Evolutionary conservation across 148 eudicot species (phyloP), one percentile per base, ranked within the genome.

Genomic region (Silene latifolia): DNA sequence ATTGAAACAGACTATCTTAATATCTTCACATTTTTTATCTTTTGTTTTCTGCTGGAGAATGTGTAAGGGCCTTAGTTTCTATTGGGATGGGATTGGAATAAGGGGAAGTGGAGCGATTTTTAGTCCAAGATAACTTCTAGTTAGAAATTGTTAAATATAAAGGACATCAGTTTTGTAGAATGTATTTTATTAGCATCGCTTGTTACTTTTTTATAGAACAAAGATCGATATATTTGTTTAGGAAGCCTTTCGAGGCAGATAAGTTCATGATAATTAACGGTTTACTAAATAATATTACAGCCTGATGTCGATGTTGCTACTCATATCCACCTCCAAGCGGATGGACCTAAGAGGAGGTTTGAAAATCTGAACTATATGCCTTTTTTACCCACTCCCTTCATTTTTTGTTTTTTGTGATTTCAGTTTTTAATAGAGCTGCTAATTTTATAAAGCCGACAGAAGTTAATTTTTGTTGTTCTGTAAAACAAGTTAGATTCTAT

Each of bases 331-430:
- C 88, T 94, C 77, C 83, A 86, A 79, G 91, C 85, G 23, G 98
- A 94, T 83, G 98, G 97, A 74, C 93, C 97, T 82, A 86, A 86
- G 83, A 87, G 97, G 87, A 94, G 98, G 98, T 92, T 66, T 76
- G 85, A 18, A 72, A 27, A 32, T 51, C 75, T 67, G 23, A 3
- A 21, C 58, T 8, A 35, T 8, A 35, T 51, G 71, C 48, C n/a
- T 69, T 47, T 47, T n/a, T 27, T 67, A 58, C 71, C 29, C 8
- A 39, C 56, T 7, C 10, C 61, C 20, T 20, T 15, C 15, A 54
- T 56, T 47, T 67, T 39, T 62, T n/a, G 4, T 2, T 32, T 53
- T 62, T 27, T 54, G 51, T 17, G 65, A 25, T 46, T 24, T 15
- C 14, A 10, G 68, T 46, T 61, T 51, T 46, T 47, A 47, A 4